Evolutionary conservation across 305 asterid species (phyloP), one percentile per base, ranked within the genome.

Genomic region (Solanum hybrid): DNA sequence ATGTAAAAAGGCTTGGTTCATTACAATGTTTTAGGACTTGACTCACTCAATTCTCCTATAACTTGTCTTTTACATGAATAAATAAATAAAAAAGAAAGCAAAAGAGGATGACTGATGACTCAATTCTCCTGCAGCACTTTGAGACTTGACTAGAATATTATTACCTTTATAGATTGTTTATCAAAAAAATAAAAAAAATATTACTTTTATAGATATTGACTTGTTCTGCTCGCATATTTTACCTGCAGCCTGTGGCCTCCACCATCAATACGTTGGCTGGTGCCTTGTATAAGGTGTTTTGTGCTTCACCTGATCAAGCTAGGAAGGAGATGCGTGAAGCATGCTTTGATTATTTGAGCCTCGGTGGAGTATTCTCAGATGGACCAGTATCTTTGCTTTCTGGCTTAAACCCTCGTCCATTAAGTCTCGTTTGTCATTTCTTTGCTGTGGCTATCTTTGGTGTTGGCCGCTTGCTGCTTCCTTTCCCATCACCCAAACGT

Each of bases 241-340:
- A 51, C 89, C 34, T 91, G 93, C 93, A 96, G 99, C 99, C 99
- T 4, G 98, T 96, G 92, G 98, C 99, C 60, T 94, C 99, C 72
- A 97, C 98, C 36, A 96, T 97, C 91, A 97, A 97, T 92, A 97
- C 98, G 79, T 89, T 97, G 92, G 98, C 99, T 2, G 98, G 97
- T 87, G 98, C 98, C 37, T 92, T 97, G 2, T 95, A 97, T 91
- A 96, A 94, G 91, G 99, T 97, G 60, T 97, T 97, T 80, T 92
- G 98, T 88, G 94, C 98, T 40, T 97, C 99, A 42, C 93, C 98
- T 14, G 99, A 97, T 91, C 92, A 91, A 94, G 97, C 99, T 89
- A 92, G 96, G 88, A 94, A 93, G 31, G 99, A 97, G 93, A 94
- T 97, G 99, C 96, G 99, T 7, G 95, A 96, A 79, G 99, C 98